Evolutionary conservation across 2,329 filamentous ascomycete genomes (phyloP), one percentile per base, ranked within the genome.

Genomic region (Blastomyces silverae): DNA sequence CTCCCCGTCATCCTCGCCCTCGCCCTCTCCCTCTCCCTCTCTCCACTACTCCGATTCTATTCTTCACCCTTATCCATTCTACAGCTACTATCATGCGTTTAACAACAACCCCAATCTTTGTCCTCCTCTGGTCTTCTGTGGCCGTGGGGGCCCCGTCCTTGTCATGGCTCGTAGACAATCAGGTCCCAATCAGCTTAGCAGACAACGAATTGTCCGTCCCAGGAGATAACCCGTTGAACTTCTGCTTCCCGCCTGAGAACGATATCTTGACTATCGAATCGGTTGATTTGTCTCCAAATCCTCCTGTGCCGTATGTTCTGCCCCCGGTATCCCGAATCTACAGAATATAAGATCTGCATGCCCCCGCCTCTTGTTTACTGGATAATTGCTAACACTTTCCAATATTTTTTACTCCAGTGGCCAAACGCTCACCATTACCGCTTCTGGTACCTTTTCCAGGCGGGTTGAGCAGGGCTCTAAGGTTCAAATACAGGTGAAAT

Each of bases 401-500:
- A 57, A 57, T 42, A 52, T 15, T 25, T 15, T 25, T 25, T 52
- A 22, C 31, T 34, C 28, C 70, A 97, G 94, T 74, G 94, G 93
- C 72, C 70, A 86, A 71, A 85, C 84, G 25, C 87, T 99, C 63
- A 81, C 83, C 66, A 96, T 99, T 80, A 85, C 86, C 69, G 94
- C 92, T 58, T 82, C 80, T 42, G 94, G 93, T 65, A 85, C 80
- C n/a, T 84, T 97, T 68, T 84, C 83, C 70, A 79, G 95, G 73
- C 79, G 83, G 62, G 87, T 99, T 69, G 84, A 87, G 64, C 76
- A 91, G 65, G 93, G 91, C 65, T 91, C 93, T 66, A 91, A 90
- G 71, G 89, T 97, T 67, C 82, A 88, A 59, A 77, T 99, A 52
- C 84, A 87, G 70, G 93, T 99, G 79, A 97, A 96, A 80, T 97